Percentiles rank a stretch among this genome's conserved stretches.
These are phyloP conservation scores for Sporothrix pseudoabietina DNA, from an alignment of 2,329 filamentous ascomycete genomes.

Conservation along the genomic window DNA sequence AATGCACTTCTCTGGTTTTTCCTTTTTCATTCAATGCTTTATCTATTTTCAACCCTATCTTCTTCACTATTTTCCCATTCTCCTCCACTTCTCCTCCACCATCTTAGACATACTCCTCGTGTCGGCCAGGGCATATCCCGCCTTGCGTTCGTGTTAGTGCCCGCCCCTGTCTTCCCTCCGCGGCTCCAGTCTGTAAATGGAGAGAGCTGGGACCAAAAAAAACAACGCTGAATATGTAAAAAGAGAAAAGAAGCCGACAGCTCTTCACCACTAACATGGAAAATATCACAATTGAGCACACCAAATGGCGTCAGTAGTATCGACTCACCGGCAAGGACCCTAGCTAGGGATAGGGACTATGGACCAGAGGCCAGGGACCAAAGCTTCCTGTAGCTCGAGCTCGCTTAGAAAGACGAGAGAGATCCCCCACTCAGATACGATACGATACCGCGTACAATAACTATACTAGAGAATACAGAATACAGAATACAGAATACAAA, in stretches of 20 bases:
- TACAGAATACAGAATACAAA: neutral
- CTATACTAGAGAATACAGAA: neutral
- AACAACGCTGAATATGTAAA: neutral
- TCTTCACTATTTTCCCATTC: neutral
- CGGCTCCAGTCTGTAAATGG: slow-evolving; percentile 9
- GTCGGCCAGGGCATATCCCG: slow-evolving; percentile 7
- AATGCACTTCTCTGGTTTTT: neutral
- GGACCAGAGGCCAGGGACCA: neutral
- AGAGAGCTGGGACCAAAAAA: neutral
- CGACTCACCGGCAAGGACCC: neutral
- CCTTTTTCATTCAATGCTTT: neutral
- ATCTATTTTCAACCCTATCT: neutral
- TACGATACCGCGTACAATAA: neutral
- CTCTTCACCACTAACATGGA: neutral
- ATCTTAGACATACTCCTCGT: neutral
- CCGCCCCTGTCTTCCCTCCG: neutral
- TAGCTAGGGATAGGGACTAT: neutral
- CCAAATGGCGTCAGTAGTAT: neutral
- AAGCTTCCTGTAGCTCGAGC: neutral
- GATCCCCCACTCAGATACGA: neutral
- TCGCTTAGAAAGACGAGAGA: neutral
- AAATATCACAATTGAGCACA: neutral
- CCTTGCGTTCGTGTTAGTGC: slow-evolving; percentile 14
- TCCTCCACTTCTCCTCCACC: neutral
- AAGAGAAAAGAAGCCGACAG: neutral